phyloP scores from a whole-genome alignment of 257 asterid species.

The Primulina eburnea region DNA sequence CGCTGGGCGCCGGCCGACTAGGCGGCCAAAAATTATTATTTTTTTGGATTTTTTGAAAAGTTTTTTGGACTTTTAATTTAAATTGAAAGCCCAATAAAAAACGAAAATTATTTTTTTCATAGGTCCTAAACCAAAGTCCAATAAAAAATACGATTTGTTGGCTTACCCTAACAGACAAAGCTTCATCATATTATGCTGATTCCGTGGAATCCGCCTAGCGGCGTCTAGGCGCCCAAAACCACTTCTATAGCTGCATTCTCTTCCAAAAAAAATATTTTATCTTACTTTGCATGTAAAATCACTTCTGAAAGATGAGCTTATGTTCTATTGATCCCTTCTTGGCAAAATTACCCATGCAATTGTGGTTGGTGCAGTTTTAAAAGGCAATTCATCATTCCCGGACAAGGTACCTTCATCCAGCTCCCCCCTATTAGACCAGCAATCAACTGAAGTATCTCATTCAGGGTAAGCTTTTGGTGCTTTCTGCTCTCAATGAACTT shows the following conservation, averaged over 20 bases:
- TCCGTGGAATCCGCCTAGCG: too few species aligned
- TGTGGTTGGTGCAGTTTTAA: conserved; percentile 66
- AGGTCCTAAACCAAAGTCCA: too few species aligned
- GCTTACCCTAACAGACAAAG: too few species aligned
- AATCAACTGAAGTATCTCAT: conserved; percentile 60
- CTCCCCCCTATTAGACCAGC: conserved; percentile 65
- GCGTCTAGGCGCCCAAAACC: not conserved
- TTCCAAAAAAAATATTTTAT: not conserved
- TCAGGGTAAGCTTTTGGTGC: conserved; percentile 59
- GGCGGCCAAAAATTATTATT: too few species aligned
- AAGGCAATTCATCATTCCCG: conserved; percentile 80
- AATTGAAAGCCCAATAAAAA: too few species aligned
- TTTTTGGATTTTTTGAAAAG: too few species aligned
- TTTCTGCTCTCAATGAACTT: conserved; percentile 16
- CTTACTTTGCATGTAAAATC: not conserved
- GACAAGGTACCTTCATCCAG: conserved; percentile 72
- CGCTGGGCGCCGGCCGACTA: too few species aligned
- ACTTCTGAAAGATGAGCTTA: conserved; percentile 1
- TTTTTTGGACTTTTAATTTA: too few species aligned
- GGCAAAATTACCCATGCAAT: conserved; percentile 12
- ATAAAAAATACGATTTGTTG: too few species aligned
- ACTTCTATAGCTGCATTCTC: conserved; percentile 14
- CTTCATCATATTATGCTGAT: too few species aligned
- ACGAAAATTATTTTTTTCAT: too few species aligned
- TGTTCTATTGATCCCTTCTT: not conserved